A percentile compares a stretch with the other conserved stretches of the same genome.
These are phyloP conservation scores for Arthroderma sp. DNA, from an alignment of 2,329 filamentous ascomycete species.

Conservation along the genomic window DNA sequence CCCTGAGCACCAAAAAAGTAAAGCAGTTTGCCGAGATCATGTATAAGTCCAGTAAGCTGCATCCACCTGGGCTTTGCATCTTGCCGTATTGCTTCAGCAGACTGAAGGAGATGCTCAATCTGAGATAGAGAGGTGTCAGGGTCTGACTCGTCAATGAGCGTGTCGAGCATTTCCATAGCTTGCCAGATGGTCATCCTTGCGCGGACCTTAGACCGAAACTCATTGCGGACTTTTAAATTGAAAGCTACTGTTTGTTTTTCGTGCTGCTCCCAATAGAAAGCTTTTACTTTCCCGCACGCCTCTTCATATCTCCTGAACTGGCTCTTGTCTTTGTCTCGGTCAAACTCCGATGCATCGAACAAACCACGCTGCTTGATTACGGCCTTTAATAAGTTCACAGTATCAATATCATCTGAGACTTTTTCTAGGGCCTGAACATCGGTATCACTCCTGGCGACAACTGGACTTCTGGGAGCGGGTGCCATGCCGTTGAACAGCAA, in stretches of 20 bases:
- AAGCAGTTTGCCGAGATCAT: slow-evolving; percentile 34
- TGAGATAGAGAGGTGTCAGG: slow-evolving; percentile 77
- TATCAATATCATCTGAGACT: slow-evolving; percentile 41
- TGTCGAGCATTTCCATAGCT: slow-evolving; percentile 86
- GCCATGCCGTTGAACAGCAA: too few species aligned
- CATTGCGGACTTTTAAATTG: slow-evolving; percentile 66
- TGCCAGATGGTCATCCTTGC: slow-evolving; percentile 78
- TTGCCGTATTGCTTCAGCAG: slow-evolving; percentile 75
- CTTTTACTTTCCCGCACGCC: slow-evolving; percentile 71
- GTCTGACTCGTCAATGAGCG: slow-evolving; percentile 79
- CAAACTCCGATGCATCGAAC: slow-evolving; percentile 52
- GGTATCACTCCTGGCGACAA: too few species aligned
- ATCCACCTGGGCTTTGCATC: slow-evolving; percentile 45
- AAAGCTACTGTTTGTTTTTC: slow-evolving; percentile 49
- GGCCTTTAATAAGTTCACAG: slow-evolving; percentile 47
- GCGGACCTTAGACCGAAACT: slow-evolving; percentile 53
- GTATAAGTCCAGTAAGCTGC: slow-evolving; percentile 36
- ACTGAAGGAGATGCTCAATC: slow-evolving; percentile 80
- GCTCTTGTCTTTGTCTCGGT: slow-evolving; percentile 63
- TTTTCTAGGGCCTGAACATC: slow-evolving; percentile 3
- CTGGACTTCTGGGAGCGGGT: too few species aligned
- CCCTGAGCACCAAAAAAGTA: slow-evolving; percentile 57
- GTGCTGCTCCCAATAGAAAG: slow-evolving; percentile 66
- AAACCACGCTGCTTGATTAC: slow-evolving; percentile 32
- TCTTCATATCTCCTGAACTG: slow-evolving; percentile 72